Evolutionary conservation across 306 rosid species (phyloP), one percentile per base, ranked within the genome.

Genomic region (apple (Malus domestica)): DNA sequence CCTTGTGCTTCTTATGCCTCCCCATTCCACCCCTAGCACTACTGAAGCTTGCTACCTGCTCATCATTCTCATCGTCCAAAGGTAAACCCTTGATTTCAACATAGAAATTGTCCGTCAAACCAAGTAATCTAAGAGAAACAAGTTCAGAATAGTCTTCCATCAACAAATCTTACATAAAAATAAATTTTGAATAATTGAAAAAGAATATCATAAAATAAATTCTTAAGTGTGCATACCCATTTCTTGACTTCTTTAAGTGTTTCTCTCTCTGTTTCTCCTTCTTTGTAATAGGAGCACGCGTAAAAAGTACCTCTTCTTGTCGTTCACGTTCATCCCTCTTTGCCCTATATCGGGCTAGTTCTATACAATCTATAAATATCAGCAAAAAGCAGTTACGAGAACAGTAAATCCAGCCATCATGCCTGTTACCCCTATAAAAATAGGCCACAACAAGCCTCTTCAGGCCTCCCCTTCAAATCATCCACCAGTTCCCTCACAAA

Each of bases 221-320:
- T 42, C n/a, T 44, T 1, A 70, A 42, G 60, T 63, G 32, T 51
- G 68, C 84, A 68, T 87, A 92, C 97, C 97, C 97, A 75, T 90
- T 90, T 85, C 89, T 92, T 33, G 92, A 84, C 82, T 92, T 92
- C 87, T 87, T 84, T 40, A 95, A 64, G 82, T 86, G 78, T 82
- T 89, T 95, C 73, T 87, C 88, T 84, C 79, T 88, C 86, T 84
- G 90, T 75, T 88, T 95, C 81, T 95, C 99, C 68, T 74, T 70
- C 88, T 74, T 92, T 1, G 96, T 78, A 75, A 90, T 79, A 73
- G 97, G 98, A 72, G 86, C 92, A 78, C 96, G 97, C 44, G 64
- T 89, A 68, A 92, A 95, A 49, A 86, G 82, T 40, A 90, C 93
- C 84, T 92, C 98, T 87, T 95, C 98, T 80, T 82, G 85, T 68